Base-by-base conservation (phyloP, 352 stramenopile species). In the Phytophthora sojae region DNA sequence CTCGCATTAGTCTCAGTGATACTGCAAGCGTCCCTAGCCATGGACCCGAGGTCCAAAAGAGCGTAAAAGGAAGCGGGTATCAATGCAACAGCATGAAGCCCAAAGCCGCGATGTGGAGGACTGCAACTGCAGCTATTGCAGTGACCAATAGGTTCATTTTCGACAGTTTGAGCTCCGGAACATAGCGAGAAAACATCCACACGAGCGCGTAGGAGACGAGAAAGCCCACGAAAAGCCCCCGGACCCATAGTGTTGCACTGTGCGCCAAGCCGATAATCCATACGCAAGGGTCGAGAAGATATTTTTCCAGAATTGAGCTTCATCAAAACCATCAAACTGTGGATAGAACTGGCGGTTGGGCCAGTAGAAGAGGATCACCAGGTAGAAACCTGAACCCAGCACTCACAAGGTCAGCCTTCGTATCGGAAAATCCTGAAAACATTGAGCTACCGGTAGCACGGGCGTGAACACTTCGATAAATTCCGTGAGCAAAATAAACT, bases 381-480 rank as follows among this genome's bases (percentile, higher is more conserved):
- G 4, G 52, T 79, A 82, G 8, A 71, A 39, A 26, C 64, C 73
- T 76, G 32, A 45, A 6, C 1, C 17, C 53, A 47, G 67, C 15
- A 45, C 21, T 19, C 9, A 53, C 1, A 15, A 56, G 8, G 23
- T 37, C 47, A 53, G 60, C 6, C 14, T 9, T 12, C 11, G 49
- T 32, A 32, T 3, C 21, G 21, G 21, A 57, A 29, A 9, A 12
- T 21, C 21, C 21, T 21, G 12, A 30, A 23, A 39, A 39, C 9
- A 3, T 39, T 11, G 32, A 25, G 5, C 21, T 21, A 21, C 21
- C 21, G 21, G 21, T 21, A 80, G 26, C 8, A 75, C 7, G 3
- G 70, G 70, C 1, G 79, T 63, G 9, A 80, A 30, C 8, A 84
- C 64, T 67, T 84, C 74, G n/a, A 75, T 66, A 30, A 73, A 81